Evolutionary conservation across 306 rosid species (phyloP), one percentile per base, ranked within the genome.

Genomic region (Nissolia schottii): DNA sequence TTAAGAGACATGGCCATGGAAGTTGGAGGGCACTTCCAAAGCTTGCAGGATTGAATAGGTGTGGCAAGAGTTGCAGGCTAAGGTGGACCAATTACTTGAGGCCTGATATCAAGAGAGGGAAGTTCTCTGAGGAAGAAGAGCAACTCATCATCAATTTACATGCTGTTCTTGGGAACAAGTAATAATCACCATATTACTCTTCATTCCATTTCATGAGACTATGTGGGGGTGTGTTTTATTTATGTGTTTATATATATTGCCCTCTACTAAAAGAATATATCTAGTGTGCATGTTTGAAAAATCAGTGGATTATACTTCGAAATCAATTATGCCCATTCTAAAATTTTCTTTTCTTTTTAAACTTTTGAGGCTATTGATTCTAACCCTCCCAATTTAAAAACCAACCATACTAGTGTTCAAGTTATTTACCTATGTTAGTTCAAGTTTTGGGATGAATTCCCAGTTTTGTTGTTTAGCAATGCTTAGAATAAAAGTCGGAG

Each of bases 11-110:
- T 11, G 97, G 97, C 3, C 92, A 86, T 70, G 97, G 92, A 7
- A 88, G 92, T 58, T 91, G 97, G 97, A 84, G 92, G 70, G 89
- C 88, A 14, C 86, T 88, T 53, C 96, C 97, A 20, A 82, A 84
- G 45, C 87, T 84, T 43, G 96, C 97, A 13, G 95, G 97, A 20
- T 38, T 91, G 81, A 91, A 91, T 35, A 87, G 97, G 74, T 91
- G 97, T 71, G 95, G 92, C 1, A 91, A 88, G 75, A 91, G 92
- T 68, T 91, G 96, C 60, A 77, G 97, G 50, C 71, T 91, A 11
- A 77, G 97, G 4, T 91, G 97, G 97, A 85, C 89, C 4, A 91
- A 91, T 15, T 91, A 88, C 45, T 87, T 91, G 2, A 79, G 96
- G 76, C 96, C 97, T 31, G 92, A 87, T 60, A 87, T 91, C 84